Conservation (phyloP, 2,329 filamentous ascomycete genomes). For the Aspergillus aculeatinus region DNA sequence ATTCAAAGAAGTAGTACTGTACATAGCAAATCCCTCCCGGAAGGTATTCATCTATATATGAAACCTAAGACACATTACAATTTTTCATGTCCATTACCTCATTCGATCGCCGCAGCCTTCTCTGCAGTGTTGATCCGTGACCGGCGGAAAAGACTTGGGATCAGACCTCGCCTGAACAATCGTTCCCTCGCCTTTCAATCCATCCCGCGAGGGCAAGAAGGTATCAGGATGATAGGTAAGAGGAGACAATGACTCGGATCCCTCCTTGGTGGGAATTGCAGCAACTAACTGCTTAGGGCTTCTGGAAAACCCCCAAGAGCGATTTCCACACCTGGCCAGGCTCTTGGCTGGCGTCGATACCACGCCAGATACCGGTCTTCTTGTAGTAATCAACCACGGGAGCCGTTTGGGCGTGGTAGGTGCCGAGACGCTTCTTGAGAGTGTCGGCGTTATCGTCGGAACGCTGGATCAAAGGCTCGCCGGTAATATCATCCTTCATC, state of each 20-base stretch:
- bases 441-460: constrained; percentile 96
- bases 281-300: constrained; percentile 42
- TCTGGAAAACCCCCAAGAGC: constrained; percentile 78
- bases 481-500: constrained; percentile 96
- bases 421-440: constrained; percentile 87
- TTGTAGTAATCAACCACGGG: constrained; percentile 97
- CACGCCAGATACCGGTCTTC: constrained; percentile 94
- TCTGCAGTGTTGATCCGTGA: not conserved
- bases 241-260: constrained; percentile 5
- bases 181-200: not conserved
- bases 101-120: constrained; percentile 1
- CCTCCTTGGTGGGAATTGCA: not conserved
- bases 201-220: not conserved
- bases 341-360: constrained; percentile 92
- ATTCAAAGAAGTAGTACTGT: constrained; percentile 30
- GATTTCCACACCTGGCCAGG: constrained; percentile 95
- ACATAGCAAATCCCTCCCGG: constrained; percentile 27
- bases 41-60: constrained; percentile 19
- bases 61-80: constrained; percentile 16
- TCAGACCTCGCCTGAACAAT: not conserved
- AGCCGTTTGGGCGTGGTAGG: constrained; percentile 90
- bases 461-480: constrained; percentile 93
- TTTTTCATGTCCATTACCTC: constrained; percentile 3
- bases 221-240: constrained; percentile 2
- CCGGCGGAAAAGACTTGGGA: not conserved